Evolutionary conservation across 768 basidiomycete genomes (phyloP), one percentile per base, ranked within the genome.

Genomic region (Epithele typhae): DNA sequence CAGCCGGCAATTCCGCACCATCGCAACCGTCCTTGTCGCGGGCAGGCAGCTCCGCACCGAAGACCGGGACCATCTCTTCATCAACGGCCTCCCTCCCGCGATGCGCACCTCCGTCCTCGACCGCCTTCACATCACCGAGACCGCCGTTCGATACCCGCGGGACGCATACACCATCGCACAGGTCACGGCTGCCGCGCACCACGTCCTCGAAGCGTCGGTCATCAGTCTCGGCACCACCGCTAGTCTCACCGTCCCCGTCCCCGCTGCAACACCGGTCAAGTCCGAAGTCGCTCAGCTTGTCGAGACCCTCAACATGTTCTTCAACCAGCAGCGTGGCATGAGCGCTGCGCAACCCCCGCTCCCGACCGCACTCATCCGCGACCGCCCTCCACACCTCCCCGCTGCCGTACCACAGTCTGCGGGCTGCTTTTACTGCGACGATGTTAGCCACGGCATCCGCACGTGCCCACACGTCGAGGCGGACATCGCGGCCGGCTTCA

Each of bases 51-150:
- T 63, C 2, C 54, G 54, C 4, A 30, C 40, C 2, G 37, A 51
- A 2, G 63, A 66, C 11, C 58, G 54, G 18, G 47, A 54, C 18
- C 52, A 56, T 3, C 51, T 56, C 6, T 65, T 58, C 42, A 11
- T 55, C 19, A 37, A 41, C 5, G 54, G 49, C 0, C 52, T 63
- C 25, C 50, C 30, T 1, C 25, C 14, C 3, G 0, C 5, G 0
- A 32, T 51, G 4, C 22, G n/a, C 0, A 5, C 1, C 0, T 8
- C 17, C 3, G 37, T 43, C 0, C 40, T 43, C 15, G 37, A 53
- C 5, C 54, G 59, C 1, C 57, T 64, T 0, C 44, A 54, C 21
- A 43, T 63, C 40, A 62, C 59, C 17, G 21, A 40, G 14, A 59
- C 56, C 1, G 58, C 61, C 23, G 51, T 45, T 0, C 19, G 53